Percentiles rank a stretch among this genome's conserved stretches.
Evolutionary conservation across 768 basidiomycete species (phyloP).

Genomic region (Obba rivulosa): DNA sequence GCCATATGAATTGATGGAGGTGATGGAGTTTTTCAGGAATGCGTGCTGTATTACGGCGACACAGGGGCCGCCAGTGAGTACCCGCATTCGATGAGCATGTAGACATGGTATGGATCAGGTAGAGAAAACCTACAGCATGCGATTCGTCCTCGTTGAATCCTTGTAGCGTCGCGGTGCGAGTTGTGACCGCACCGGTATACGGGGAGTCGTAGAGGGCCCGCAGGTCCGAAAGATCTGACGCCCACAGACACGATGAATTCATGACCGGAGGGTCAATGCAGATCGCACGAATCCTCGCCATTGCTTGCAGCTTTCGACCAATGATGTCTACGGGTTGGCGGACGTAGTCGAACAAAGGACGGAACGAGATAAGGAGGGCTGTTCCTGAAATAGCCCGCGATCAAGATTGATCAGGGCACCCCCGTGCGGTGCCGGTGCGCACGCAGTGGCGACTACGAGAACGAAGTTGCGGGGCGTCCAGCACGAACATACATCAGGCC

Average conservation of each 20-base stretch:
- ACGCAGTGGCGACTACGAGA: too few relatives aligned
- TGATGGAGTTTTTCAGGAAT: slow-evolving; percentile 42
- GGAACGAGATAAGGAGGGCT: too few relatives aligned
- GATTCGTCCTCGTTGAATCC: slow-evolving; percentile 65
- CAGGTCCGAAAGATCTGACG: slow-evolving; percentile 62
- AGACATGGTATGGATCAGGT: neutral
- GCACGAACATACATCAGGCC: too few relatives aligned
- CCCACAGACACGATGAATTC: slow-evolving; percentile 82
- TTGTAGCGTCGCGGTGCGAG: slow-evolving; percentile 64
- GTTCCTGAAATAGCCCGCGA: too few relatives aligned
- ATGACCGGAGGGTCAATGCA: slow-evolving; percentile 59
- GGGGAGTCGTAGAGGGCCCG: slow-evolving; percentile 58
- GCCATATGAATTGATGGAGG: slow-evolving; percentile 83
- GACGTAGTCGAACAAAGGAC: too few relatives aligned
- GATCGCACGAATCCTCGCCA: slow-evolving; percentile 57
- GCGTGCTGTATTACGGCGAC: slow-evolving; percentile 43
- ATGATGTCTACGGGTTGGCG: too few relatives aligned
- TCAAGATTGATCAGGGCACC: too few relatives aligned
- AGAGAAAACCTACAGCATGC: slow-evolving; percentile 47
- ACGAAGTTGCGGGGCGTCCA: too few relatives aligned
- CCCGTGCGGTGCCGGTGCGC: too few relatives aligned
- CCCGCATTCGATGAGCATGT: neutral
- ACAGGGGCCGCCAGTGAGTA: neutral
- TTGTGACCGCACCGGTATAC: slow-evolving; percentile 75
- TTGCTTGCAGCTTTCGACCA: slow-evolving; percentile 23